Evolutionary conservation across 371 early-diverging fungal species (phyloP).

Genomic region (Circinella umbellata): DNA sequence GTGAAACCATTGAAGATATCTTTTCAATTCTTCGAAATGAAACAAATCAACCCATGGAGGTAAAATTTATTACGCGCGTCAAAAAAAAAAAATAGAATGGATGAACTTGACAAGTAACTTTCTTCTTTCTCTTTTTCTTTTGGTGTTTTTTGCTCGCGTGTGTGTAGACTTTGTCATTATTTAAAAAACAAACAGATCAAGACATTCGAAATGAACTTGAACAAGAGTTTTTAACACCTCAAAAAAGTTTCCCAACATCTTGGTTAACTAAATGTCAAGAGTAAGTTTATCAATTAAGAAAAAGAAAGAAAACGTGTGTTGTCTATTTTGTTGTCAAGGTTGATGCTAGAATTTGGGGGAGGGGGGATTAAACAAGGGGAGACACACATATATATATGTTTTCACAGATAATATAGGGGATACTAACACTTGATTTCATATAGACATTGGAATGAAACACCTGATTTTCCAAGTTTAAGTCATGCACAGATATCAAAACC

Average conservation of each 20-base stretch:
- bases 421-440: too few relatives aligned
- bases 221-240: slow-evolving; percentile 50
- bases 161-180: background rate
- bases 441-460: slow-evolving; percentile 59
- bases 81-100: background rate
- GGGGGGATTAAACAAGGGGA: too few relatives aligned
- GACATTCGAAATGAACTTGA: slow-evolving; percentile 42
- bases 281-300: slow-evolving; percentile 26
- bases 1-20: slow-evolving; percentile 13
- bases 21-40: slow-evolving; percentile 17
- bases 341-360: too few relatives aligned
- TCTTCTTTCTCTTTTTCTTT: too few relatives aligned
- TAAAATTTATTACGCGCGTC: background rate
- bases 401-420: too few relatives aligned
- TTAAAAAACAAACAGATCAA: slow-evolving; percentile 1
- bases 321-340: too few relatives aligned
- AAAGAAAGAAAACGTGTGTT: background rate
- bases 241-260: slow-evolving; percentile 44
- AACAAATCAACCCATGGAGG: slow-evolving; percentile 1
- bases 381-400: too few relatives aligned
- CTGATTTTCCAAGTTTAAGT: slow-evolving; percentile 45
- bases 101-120: too few relatives aligned
- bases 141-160: too few relatives aligned
- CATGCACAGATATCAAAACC: slow-evolving; percentile 53
- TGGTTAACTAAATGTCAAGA: slow-evolving; percentile 62